These are phyloP conservation scores for Vaccinium vitisidaea DNA, from an alignment of 148 eudicot species.

Conservation along the genomic window DNA sequence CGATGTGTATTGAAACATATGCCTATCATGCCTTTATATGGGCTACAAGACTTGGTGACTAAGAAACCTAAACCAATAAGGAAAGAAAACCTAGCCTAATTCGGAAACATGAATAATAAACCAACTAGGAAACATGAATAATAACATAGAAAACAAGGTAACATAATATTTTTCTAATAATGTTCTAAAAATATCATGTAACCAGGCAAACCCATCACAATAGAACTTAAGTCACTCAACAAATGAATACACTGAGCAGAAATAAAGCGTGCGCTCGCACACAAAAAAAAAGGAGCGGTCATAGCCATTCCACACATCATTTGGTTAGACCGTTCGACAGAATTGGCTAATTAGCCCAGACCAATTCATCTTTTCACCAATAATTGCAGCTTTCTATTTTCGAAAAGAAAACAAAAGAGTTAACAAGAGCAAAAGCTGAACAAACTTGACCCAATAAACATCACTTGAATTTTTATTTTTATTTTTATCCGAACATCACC, in stretches of 20 bases:
- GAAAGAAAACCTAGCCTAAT: no score
- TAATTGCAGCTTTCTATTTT: neutral
- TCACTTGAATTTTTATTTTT: no score
- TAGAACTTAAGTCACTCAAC: neutral
- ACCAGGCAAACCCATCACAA: neutral
- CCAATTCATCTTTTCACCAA: neutral
- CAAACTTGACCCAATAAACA: no score
- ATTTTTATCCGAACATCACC: neutral
- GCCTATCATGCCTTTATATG: no score
- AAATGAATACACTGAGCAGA: neutral
- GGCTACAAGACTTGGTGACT: no score
- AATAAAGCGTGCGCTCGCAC: neutral
- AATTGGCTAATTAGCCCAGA: constrained; percentile 1
- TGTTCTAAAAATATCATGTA: neutral
- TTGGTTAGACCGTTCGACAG: neutral
- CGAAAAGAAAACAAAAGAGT: neutral
- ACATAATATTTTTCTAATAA: no score
- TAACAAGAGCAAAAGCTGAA: neutral
- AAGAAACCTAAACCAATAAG: no score
- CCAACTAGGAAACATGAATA: no score
- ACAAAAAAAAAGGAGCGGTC: neutral
- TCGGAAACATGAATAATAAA: no score
- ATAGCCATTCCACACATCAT: neutral
- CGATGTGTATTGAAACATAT: no score
- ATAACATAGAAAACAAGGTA: no score